Conservation (phyloP, 352 stramenopile species). For the Pythium periplocum region DNA sequence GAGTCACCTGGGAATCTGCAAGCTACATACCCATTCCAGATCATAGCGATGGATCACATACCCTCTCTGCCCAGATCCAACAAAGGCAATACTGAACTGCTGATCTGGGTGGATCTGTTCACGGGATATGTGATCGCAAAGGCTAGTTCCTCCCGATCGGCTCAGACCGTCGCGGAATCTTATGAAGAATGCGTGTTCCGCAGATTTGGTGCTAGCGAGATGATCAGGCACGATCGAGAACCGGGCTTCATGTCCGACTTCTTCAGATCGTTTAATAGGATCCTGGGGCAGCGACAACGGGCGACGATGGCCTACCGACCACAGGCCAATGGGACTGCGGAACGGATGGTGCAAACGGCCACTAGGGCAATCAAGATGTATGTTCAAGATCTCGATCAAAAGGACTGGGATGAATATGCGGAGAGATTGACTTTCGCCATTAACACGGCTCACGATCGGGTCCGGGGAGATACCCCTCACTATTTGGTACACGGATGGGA, state of each 20-base stretch:
- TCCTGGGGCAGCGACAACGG: slow-evolving; percentile 8
- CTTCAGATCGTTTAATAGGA: slow-evolving; percentile 15
- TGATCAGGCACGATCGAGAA: slow-evolving; percentile 20
- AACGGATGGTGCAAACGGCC: slow-evolving; percentile 24
- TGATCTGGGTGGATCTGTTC: slow-evolving; percentile 21
- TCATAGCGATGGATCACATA: slow-evolving; percentile 26
- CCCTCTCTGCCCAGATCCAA: slow-evolving; percentile 17
- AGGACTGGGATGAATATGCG: slow-evolving; percentile 26
- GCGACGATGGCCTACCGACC: slow-evolving; percentile 16
- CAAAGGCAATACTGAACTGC: slow-evolving; percentile 23
- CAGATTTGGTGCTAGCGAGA: slow-evolving; percentile 15
- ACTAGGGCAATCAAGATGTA: slow-evolving; percentile 14
- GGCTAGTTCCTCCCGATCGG: slow-evolving; percentile 10
- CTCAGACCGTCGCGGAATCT: slow-evolving; percentile 16
- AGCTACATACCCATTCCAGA: slow-evolving; percentile 16
- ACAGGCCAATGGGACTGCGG: slow-evolving; percentile 15
- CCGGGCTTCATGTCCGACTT: slow-evolving; percentile 23
- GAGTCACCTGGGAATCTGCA: slow-evolving; percentile 15
- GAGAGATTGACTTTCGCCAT: slow-evolving; percentile 19
- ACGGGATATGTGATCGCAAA: slow-evolving; percentile 16
- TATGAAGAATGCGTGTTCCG: slow-evolving; percentile 20
- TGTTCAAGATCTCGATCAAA: slow-evolving; percentile 11
- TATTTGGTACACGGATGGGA: slow-evolving; percentile 19
- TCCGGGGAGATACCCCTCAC: slow-evolving; percentile 1
- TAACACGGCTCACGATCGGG: slow-evolving; percentile 7